Percentiles rank a stretch among this genome's conserved stretches.
These are phyloP conservation scores for Geotrichum armillariae DNA, from an alignment of 1,139 yeast genomes.

Conservation along the genomic window DNA sequence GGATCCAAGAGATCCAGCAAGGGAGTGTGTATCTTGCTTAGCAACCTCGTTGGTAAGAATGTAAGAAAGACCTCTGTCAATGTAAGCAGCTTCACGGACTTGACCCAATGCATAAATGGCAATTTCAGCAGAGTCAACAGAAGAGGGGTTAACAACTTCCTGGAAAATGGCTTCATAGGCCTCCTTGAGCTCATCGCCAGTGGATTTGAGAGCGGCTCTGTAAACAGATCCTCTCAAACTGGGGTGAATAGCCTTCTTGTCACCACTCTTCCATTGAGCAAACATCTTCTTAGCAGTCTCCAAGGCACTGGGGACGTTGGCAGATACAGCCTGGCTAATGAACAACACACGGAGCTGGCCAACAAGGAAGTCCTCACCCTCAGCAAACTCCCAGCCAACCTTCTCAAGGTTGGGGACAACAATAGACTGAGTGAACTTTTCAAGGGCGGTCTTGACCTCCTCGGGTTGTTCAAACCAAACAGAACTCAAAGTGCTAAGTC, in stretches of 20 bases:
- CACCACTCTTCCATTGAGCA: slow-evolving; percentile 40
- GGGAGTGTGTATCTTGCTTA: slow-evolving; percentile 70
- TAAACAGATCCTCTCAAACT: slow-evolving; percentile 58
- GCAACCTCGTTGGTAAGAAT: slow-evolving; percentile 51
- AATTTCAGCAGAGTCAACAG: slow-evolving; percentile 68
- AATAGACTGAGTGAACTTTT: slow-evolving; percentile 44
- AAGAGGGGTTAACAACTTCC: slow-evolving; percentile 54
- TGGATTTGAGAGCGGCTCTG: slow-evolving; percentile 51
- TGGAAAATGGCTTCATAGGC: slow-evolving; percentile 51
- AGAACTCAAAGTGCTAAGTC: slow-evolving; percentile 47
- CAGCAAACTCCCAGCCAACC: slow-evolving; percentile 41
- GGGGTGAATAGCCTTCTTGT: slow-evolving; percentile 50
- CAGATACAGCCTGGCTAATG: slow-evolving; percentile 52
- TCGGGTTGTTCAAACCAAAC: slow-evolving; percentile 51
- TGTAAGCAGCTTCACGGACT: slow-evolving; percentile 43
- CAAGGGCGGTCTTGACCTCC: slow-evolving; percentile 42
- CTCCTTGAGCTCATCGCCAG: slow-evolving; percentile 37
- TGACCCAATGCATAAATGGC: slow-evolving; percentile 63
- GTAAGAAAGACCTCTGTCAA: slow-evolving; percentile 44
- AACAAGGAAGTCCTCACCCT: slow-evolving; percentile 46
- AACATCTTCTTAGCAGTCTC: slow-evolving; percentile 49
- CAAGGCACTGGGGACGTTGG: slow-evolving; percentile 51
- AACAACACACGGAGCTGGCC: slow-evolving; percentile 54
- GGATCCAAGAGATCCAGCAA: slow-evolving; percentile 53
- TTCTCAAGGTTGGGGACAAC: slow-evolving; percentile 47